Base-by-base conservation (phyloP, 169 alveolate genomes). In the Pseudocohnilembus persalinus region DNA sequence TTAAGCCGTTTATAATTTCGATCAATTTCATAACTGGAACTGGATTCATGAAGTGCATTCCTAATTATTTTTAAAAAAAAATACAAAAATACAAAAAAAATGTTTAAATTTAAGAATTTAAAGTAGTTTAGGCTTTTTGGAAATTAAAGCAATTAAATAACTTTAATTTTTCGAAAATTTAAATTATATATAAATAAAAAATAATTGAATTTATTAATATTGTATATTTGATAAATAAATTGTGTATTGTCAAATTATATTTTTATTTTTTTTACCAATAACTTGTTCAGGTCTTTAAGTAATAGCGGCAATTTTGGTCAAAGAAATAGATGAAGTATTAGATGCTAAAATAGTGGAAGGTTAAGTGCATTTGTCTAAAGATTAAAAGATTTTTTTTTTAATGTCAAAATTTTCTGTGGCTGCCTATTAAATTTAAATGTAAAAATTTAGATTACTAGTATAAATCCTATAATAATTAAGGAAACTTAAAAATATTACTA, bases 11-110 rank as follows among this genome's bases (percentile, higher is more conserved):
- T 6, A 95, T 94, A 15, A 94, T 82, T 87, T 95, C 97, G 6
- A 97, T 94, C 27, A 96, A 91, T 73, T 94, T 93, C 99, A 96
- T 97, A 31, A 95, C 98, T 31, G 98, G 98, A 27, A 97, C 98
- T 26, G 98, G 99, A 85, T 93, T 93, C 98, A 97, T 96, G 87
- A 97, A 97, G 88, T 96, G 99, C 98, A 95, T 95, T 80, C 68
- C 68, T 49, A 49, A 11, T 11, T 11, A 49, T 11, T 49, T 49
- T 49, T 20, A 49, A 4, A 49, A 49, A 49, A 11, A n/a, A n/a
- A n/a, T n/a, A n/a, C n/a, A n/a, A n/a, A n/a, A n/a, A n/a, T n/a
- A n/a, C n/a, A n/a, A n/a, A n/a, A n/a, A n/a, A n/a, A n/a, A n/a
- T n/a, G n/a, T n/a, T n/a, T n/a, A n/a, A n/a, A n/a, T n/a, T n/a